These are phyloP conservation scores for Scheffersomyces stipitis DNA, from an alignment of 805 yeast genomes.

Conservation along the genomic window DNA sequence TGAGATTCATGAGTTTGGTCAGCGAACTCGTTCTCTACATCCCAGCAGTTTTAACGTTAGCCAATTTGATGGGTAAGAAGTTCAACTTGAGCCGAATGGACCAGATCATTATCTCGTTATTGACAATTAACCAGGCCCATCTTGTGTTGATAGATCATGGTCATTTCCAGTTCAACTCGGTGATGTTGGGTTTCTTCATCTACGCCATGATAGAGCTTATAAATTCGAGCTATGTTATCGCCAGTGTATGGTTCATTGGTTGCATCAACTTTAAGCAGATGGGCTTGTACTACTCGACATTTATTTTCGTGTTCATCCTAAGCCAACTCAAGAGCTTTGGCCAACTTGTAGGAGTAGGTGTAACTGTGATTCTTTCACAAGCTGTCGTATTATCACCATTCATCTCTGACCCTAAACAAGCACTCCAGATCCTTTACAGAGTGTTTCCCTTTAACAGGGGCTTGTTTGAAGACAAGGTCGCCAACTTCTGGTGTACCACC, in stretches of 20 bases:
- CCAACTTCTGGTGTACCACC: constrained; percentile 96
- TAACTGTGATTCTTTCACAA: constrained; percentile 61
- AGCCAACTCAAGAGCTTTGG: constrained; percentile 48
- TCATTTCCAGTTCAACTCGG: constrained; percentile 92
- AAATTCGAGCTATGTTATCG: constrained; percentile 61
- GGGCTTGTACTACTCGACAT: constrained; percentile 92
- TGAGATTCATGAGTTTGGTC: constrained; percentile 76
- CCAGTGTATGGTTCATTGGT: constrained; percentile 74
- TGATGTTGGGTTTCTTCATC: constrained; percentile 86
- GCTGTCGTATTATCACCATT: constrained; percentile 60
- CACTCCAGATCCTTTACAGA: constrained; percentile 58
- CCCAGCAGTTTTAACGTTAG: constrained; percentile 75
- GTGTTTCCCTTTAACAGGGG: constrained; percentile 94
- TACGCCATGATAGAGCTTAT: constrained; percentile 65
- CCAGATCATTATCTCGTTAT: constrained; percentile 72
- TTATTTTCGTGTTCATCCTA: constrained; percentile 76
- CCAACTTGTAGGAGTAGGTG: constrained; percentile 60
- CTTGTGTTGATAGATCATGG: constrained; percentile 90
- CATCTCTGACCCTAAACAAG: constrained; percentile 35
- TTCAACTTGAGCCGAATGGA: constrained; percentile 61
- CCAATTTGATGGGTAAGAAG: constrained; percentile 68
- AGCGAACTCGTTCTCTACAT: constrained; percentile 75
- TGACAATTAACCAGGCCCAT: constrained; percentile 83
- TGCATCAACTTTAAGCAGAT: constrained; percentile 89
- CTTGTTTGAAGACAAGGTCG: constrained; percentile 94